phyloP scores from a whole-genome alignment of 2,329 filamentous ascomycete species.

The Lachnellula cervina region DNA sequence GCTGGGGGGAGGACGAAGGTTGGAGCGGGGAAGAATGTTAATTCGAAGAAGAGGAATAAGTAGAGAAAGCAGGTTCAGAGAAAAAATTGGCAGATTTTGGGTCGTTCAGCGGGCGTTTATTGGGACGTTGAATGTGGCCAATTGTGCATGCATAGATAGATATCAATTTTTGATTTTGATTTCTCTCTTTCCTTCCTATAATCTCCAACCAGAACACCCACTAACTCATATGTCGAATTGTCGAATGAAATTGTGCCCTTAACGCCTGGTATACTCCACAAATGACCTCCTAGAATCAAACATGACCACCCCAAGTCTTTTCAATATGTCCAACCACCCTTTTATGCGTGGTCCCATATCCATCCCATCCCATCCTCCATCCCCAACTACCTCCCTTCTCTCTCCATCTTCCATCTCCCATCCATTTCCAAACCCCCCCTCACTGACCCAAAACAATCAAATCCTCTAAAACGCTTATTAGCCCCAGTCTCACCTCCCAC shows the following conservation, averaged over 20 bases:
- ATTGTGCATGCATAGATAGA: no score
- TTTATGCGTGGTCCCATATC: no score
- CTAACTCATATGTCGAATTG: no score
- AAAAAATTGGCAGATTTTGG: background rate
- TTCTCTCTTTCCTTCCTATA: constrained; percentile 5
- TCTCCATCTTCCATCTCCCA: background rate
- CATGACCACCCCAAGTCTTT: background rate
- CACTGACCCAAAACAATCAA: constrained; percentile 41
- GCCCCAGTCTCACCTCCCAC: no score
- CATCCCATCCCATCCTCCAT: background rate
- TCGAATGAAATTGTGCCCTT: constrained; percentile 6
- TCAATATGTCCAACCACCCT: no score
- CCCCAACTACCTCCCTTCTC: no score
- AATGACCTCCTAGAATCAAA: background rate
- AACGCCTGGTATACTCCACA: constrained; percentile 23
- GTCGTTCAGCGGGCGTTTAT: constrained; percentile 6
- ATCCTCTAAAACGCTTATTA: no score
- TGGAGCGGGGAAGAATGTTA: constrained; percentile 81
- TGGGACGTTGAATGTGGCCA: constrained; percentile 4
- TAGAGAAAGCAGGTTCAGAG: background rate
- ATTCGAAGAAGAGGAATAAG: constrained; percentile 62
- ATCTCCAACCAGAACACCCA: constrained; percentile 4
- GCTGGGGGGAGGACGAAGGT: constrained; percentile 67
- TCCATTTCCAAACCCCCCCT: background rate
- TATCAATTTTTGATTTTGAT: constrained; percentile 6